These are phyloP conservation scores for Rachicladosporium sp. DNA, from an alignment of 2,329 filamentous ascomycete genomes.

Conservation along the genomic window DNA sequence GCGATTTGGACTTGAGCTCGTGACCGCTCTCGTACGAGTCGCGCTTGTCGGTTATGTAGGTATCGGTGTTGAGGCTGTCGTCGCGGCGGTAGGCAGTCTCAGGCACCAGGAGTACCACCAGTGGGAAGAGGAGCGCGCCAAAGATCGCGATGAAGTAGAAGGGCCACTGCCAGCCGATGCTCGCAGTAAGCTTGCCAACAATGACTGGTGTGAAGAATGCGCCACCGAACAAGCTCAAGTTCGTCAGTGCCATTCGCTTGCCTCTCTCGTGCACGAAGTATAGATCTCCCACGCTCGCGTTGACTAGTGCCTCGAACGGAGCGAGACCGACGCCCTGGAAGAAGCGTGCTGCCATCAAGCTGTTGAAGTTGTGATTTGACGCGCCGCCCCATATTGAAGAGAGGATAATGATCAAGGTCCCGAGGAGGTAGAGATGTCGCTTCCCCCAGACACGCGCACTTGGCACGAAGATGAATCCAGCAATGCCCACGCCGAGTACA, in stretches of 20 bases:
- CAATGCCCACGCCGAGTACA: constrained; percentile 67
- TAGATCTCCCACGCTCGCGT: constrained; percentile 77
- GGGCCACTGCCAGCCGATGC: constrained; percentile 72
- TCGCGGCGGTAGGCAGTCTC: constrained; percentile 70
- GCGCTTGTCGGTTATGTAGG: constrained; percentile 28
- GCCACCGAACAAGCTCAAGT: constrained; percentile 57
- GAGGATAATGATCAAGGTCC: constrained; percentile 58
- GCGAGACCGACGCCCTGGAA: constrained; percentile 79
- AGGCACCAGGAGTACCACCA: constrained; percentile 67
- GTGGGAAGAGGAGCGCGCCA: constrained; percentile 53
- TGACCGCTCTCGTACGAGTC: not conserved
- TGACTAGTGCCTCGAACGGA: constrained; percentile 82
- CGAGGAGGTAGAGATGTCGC: constrained; percentile 72
- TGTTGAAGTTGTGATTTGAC: constrained; percentile 54
- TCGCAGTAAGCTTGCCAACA: constrained; percentile 70
- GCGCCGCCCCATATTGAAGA: constrained; percentile 70
- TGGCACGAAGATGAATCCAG: constrained; percentile 75
- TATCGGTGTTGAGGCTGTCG: constrained; percentile 55
- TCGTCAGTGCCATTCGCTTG: constrained; percentile 65
- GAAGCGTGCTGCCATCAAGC: constrained; percentile 64
- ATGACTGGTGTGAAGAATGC: constrained; percentile 76
- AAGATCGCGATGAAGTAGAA: constrained; percentile 88
- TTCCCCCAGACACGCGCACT: constrained; percentile 87
- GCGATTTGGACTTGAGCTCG: not conserved
- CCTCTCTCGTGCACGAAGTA: constrained; percentile 79